Base-by-base conservation (phyloP, 805 yeast genomes). In the Monosporozyma servazzii region DNA sequence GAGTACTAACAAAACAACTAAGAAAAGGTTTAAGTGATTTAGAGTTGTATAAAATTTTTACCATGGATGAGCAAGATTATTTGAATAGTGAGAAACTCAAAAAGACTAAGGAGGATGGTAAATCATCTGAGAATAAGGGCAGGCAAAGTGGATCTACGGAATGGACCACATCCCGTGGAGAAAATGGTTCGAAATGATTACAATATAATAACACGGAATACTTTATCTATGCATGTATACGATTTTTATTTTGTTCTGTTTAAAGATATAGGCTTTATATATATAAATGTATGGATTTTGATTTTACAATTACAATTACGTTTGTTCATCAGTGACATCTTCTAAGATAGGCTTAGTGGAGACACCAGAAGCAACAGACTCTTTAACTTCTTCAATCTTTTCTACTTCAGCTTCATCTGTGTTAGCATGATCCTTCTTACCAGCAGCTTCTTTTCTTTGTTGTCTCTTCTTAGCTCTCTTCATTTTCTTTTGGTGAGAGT, bases 151-250 rank as follows among this genome's bases (percentile, higher is more conserved):
- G 97, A 0, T 73, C 79, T 4, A 75, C 72, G 0, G 84, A 75
- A 45, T 90, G 97, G 98, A 84, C 85, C 0, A 62, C 69, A n/a
- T 54, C 73, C 0, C 72, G 97, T 58, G 96, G 96, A 1, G 98
- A 90, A 64, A 79, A 71, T 51, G 96, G 95, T 11, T 50, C 25
- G 3, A 33, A 33, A 13, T 33, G n/a, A 33, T n/a, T n/a, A n/a
- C 13, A 13, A 4, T 33, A 15, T 63, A 48, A 52, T 25, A 43
- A 45, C 17, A 33, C 5, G 17, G 17, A 13, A 33, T 33, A 17
- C 37, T 33, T 33, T 33, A 45, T 51, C 9, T 50, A 43, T 43
- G 29, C 27, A 25, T 47, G 25, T 50, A 30, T 25, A 25, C 5
- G 27, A 25, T 25, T 25, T 5, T 25, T 25, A 25, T 25, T 25